Evolutionary conservation across 352 stramenopile genomes (phyloP), one percentile per base, ranked within the genome.

Genomic region (Globisporangium middletonii): DNA sequence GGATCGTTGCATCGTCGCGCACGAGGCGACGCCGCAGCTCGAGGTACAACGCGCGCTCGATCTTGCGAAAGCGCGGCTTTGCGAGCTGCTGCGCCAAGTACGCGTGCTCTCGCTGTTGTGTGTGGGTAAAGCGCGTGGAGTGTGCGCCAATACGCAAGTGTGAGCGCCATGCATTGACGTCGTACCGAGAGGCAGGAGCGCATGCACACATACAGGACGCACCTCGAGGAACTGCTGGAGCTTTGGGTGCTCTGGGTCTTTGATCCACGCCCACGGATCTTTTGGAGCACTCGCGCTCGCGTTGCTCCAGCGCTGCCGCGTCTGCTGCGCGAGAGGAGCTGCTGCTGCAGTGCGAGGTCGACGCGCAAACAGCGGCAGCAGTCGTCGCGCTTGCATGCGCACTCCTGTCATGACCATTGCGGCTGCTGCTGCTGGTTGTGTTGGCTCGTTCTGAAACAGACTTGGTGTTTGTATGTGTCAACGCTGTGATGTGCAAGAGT

Each of bases 211-310:
- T 8, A 4, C 30, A 35, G 30, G 13, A 50, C n/a, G 41, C 59
- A 88, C 79, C 75, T 88, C 67, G 52, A 91, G 64, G 56, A 89
- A 84, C 9, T 75, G 73, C 35, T 79, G 64, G 54, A 91, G 43
- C 2, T 72, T 68, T n/a, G 73, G 68, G 49, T 81, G 63, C 1
- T 64, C 53, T 0, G 62, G 75, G 26, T 79, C 57, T 42, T 79
- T 82, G 42, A 90, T 68, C 80, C 80, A 90, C 11, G 75, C 64
- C 65, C 57, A 63, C 26, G 38, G 33, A 15, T 60, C 55, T 23
- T 49, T 4, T 28, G 50, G 19, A 55, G 37, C 37, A 3, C 26
- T 19, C 11, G 50, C 23, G 50, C 19, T 27, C 12, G 27, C 18
- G 8, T 38, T 41, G 1, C 23, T 23, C 23, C 19, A 38, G 11